Evolutionary conservation across 2,329 filamentous ascomycete genomes (phyloP).

Genomic region (Aspergillus clavatus): DNA sequence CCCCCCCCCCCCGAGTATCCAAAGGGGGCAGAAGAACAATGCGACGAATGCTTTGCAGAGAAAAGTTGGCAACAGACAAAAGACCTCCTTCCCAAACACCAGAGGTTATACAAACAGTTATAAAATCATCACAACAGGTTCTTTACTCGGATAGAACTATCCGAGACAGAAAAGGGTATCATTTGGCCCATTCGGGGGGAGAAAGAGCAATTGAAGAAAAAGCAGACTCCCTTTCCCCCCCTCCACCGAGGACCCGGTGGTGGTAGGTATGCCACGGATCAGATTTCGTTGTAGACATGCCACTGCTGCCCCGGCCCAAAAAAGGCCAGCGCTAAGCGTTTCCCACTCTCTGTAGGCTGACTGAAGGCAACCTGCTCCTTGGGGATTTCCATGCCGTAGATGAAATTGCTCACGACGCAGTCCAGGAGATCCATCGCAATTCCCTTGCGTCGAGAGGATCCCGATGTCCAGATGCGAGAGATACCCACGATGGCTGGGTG

Average conservation of each 20-base stretch:
- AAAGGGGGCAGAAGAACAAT: conserved; percentile 6
- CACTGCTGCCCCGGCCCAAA: conserved; percentile 53
- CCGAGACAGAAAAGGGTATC: conserved; percentile 21
- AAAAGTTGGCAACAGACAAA: conserved; percentile 2
- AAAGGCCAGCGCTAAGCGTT: conserved; percentile 54
- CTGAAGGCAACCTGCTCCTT: conserved; percentile 59
- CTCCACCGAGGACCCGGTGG: not conserved
- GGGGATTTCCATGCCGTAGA: conserved; percentile 51
- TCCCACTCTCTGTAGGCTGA: conserved; percentile 60
- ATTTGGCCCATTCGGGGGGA: conserved; percentile 15
- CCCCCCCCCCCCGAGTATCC: conserved; percentile 1
- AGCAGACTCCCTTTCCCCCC: too few relatives aligned
- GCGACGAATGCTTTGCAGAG: conserved; percentile 1
- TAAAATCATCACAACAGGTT: conserved; percentile 17
- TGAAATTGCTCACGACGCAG: conserved; percentile 51
- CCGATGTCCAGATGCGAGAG: conserved; percentile 62
- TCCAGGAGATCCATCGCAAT: conserved; percentile 56
- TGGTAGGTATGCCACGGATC: conserved; percentile 4
- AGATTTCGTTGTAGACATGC: conserved; percentile 53
- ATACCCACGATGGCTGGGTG: conserved; percentile 55
- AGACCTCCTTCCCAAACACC: conserved; percentile 13
- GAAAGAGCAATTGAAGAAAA: too few relatives aligned
- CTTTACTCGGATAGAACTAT: conserved; percentile 14
- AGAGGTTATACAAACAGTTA: conserved; percentile 13
- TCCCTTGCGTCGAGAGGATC: conserved; percentile 51